A percentile compares a stretch with the other conserved stretches of the same genome.
Evolutionary conservation across 2,329 filamentous ascomycete species (phyloP).

Genomic region (Xylaria sp.): DNA sequence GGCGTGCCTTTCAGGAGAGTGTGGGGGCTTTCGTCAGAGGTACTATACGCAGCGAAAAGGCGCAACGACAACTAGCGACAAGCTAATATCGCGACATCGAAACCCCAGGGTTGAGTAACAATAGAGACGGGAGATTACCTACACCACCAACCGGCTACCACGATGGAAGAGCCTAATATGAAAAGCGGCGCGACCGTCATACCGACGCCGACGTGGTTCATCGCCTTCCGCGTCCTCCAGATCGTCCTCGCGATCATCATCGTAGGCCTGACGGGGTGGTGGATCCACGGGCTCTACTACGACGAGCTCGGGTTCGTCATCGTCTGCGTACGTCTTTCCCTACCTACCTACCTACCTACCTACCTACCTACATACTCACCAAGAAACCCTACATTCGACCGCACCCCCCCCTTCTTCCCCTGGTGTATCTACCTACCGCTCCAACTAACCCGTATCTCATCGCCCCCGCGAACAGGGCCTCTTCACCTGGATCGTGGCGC

Average conservation of each 20-base stretch:
- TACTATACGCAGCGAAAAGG: too few species aligned
- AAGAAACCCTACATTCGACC: not conserved
- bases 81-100: too few species aligned
- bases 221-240: slow-evolving; percentile 45
- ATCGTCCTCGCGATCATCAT: slow-evolving; percentile 47
- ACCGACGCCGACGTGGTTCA: slow-evolving; percentile 47
- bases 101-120: not conserved
- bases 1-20: too few species aligned
- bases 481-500: slow-evolving; percentile 49
- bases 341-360: not conserved
- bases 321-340: slow-evolving; percentile 41
- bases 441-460: slow-evolving; percentile 16
- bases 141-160: not conserved
- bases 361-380: not conserved
- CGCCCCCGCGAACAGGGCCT: slow-evolving; percentile 39
- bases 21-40: too few species aligned
- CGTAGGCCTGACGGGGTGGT: slow-evolving; percentile 45
- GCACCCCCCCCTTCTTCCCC: not conserved
- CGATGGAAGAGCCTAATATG: slow-evolving; percentile 29
- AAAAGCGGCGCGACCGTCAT: slow-evolving; percentile 39
- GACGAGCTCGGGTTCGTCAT: slow-evolving; percentile 46
- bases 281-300: slow-evolving; percentile 46
- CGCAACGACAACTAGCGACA: too few species aligned
- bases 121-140: not conserved
- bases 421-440: slow-evolving; percentile 1